phyloP scores from a whole-genome alignment of 2,329 filamentous ascomycete genomes.

The Botryosphaeria agaves region DNA sequence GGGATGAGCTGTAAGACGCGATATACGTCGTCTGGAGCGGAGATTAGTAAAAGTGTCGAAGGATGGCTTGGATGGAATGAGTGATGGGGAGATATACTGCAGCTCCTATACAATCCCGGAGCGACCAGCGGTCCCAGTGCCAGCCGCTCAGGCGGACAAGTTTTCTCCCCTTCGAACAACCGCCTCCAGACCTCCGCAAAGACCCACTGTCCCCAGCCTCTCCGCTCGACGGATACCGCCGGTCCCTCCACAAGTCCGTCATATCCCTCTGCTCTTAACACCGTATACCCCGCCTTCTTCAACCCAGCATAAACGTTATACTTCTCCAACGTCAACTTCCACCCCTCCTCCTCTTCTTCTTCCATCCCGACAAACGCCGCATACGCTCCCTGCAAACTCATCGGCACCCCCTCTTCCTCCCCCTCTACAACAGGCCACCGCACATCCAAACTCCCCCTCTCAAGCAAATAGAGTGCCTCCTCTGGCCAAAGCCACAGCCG shows the following conservation, averaged over 20 bases:
- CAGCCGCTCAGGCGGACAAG: constrained; percentile 6
- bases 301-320: constrained; percentile 80
- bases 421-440: constrained; percentile 48
- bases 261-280: constrained; percentile 48
- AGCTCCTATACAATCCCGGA: constrained; percentile 36
- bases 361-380: constrained; percentile 62
- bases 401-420: constrained; percentile 42
- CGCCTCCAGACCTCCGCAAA: constrained; percentile 17
- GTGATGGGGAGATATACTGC: constrained; percentile 28
- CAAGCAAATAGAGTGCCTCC: constrained; percentile 76
- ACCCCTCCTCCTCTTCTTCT: constrained; percentile 25
- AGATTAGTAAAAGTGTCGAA: constrained; percentile 4
- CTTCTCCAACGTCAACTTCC: constrained; percentile 50
- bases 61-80: constrained; percentile 12
- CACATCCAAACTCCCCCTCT: constrained; percentile 73
- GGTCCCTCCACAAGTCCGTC: constrained; percentile 8
- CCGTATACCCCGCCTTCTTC: constrained; percentile 65
- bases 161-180: constrained; percentile 5
- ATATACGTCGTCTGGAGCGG: constrained; percentile 43
- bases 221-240: constrained; percentile 1
- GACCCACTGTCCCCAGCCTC: constrained; percentile 8
- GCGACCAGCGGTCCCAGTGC: constrained; percentile 31
- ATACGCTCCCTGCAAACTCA: constrained; percentile 85
- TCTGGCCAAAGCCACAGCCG: constrained; percentile 71
- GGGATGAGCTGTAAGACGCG: constrained; percentile 57